Evolutionary conservation across 1,284 basidiomycete species (phyloP).

Genomic region (Volvariella surrecta): DNA sequence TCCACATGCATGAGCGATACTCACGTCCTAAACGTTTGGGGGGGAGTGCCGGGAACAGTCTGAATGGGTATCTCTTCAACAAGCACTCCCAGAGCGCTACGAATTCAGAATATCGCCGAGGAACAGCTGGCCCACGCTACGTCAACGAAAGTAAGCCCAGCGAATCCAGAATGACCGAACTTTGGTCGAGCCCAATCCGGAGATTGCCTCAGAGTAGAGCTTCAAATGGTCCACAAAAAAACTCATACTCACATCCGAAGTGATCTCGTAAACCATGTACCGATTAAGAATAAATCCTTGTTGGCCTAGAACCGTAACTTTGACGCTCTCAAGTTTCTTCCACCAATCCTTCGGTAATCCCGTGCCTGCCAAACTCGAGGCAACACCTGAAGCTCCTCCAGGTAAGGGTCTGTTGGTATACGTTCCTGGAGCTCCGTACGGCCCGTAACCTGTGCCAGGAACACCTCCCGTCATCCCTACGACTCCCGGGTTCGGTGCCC

Average conservation of each 20-base stretch:
- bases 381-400: conserved; percentile 39
- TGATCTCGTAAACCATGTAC: conserved; percentile 73
- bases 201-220: not conserved
- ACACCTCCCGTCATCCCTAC: conserved; percentile 16
- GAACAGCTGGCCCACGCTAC: conserved; percentile 57
- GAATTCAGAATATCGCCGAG: conserved; percentile 85
- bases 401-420: too few relatives aligned
- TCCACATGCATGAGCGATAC: conserved; percentile 20
- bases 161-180: too few relatives aligned
- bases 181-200: too few relatives aligned
- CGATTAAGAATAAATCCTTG: conserved; percentile 85
- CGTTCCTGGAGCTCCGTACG: conserved; percentile 17
- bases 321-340: conserved; percentile 68
- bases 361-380: conserved; percentile 57
- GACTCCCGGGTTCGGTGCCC: conserved; percentile 13
- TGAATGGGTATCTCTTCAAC: conserved; percentile 78
- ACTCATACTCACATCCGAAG: conserved; percentile 75
- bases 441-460: too few relatives aligned
- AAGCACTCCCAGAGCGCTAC: conserved; percentile 82
- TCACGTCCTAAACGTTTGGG: conserved; percentile 86
- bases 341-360: conserved; percentile 78
- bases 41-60: conserved; percentile 81
- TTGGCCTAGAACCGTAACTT: conserved; percentile 68
- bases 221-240: too few relatives aligned
- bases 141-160: conserved; percentile 9